These are phyloP conservation scores for Clarireedia hainanense DNA, from an alignment of 2,329 filamentous ascomycete species.

Conservation along the genomic window DNA sequence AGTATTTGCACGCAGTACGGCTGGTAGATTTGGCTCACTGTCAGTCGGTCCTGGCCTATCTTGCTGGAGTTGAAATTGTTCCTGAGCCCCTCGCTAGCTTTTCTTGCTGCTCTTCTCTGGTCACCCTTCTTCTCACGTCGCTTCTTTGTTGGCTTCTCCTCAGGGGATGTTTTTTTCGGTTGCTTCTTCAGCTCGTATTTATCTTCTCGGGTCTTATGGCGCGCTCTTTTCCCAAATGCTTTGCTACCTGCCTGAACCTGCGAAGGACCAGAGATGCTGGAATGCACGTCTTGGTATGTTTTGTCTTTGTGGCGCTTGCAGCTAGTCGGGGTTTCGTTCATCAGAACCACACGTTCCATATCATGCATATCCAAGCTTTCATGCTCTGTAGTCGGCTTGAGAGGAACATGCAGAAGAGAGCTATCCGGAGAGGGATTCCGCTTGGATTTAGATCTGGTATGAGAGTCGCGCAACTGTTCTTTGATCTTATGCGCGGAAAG, in stretches of 20 bases:
- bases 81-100: slow-evolving; percentile 39
- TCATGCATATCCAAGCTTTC: not conserved
- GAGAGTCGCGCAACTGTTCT: not conserved
- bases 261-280: not conserved
- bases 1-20: not conserved
- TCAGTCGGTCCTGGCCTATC: slow-evolving; percentile 44
- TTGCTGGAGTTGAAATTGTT: slow-evolving; percentile 47
- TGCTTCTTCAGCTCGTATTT: slow-evolving; percentile 42
- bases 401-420: slow-evolving; percentile 17
- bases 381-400: not conserved
- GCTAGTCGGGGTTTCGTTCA: not conserved
- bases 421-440: slow-evolving; percentile 19
- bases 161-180: slow-evolving; percentile 16
- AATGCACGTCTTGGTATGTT: slow-evolving; percentile 1
- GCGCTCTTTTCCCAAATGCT: slow-evolving; percentile 38
- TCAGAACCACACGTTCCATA: not conserved
- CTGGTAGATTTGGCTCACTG: slow-evolving; percentile 34
- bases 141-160: slow-evolving; percentile 16
- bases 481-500: not conserved
- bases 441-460: slow-evolving; percentile 2
- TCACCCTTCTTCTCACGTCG: slow-evolving; percentile 17
- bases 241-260: slow-evolving; percentile 6
- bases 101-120: slow-evolving; percentile 17
- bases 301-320: slow-evolving; percentile 10
- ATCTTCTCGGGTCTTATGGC: slow-evolving; percentile 48